Evolutionary conservation across 257 asterid genomes (phyloP).

Genomic region (Solanum rostratum): DNA sequence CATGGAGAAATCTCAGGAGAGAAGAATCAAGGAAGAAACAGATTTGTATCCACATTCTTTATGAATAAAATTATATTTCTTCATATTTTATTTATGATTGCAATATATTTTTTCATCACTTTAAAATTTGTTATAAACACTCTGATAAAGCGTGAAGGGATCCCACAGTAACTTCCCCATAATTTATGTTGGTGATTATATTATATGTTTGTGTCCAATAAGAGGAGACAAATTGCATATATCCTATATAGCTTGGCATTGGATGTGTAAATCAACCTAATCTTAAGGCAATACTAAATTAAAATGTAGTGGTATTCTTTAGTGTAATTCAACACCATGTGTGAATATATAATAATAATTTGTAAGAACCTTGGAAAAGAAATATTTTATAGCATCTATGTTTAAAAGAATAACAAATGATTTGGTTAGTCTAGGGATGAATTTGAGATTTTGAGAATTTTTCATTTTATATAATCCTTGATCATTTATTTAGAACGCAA

Average conservation of each 20-base stretch:
- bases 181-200: not conserved
- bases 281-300: not conserved
- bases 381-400: not conserved
- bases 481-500: not conserved
- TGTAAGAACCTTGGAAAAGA: not conserved
- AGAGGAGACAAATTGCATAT: not conserved
- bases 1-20: no score
- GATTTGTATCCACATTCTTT: no score
- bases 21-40: no score
- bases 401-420: not conserved
- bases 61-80: no score
- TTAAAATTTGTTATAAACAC: no score
- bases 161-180: not conserved
- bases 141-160: fast-evolving
- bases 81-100: no score
- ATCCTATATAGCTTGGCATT: not conserved
- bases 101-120: no score
- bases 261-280: not conserved
- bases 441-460: not conserved
- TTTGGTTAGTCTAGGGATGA: not conserved
- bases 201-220: not conserved
- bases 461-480: not conserved
- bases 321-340: not conserved
- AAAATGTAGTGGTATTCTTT: not conserved
- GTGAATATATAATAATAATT: not conserved